Evolutionary conservation across 176 grass and related monocot species (phyloP).

Genomic region (Melocanna baccifera): DNA sequence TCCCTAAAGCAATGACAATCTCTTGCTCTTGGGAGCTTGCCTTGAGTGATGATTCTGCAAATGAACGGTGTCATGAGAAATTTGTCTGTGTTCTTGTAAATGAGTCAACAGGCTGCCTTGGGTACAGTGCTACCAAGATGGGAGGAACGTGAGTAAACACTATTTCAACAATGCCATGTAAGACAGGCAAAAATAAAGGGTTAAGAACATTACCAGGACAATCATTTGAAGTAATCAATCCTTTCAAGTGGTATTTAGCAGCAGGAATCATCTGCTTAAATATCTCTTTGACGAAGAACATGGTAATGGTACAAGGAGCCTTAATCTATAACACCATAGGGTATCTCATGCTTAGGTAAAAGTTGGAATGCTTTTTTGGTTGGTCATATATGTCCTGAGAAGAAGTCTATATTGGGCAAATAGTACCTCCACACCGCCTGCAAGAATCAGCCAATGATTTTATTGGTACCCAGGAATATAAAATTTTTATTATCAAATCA

Average conservation of each 20-base stretch:
- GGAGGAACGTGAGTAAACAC: background rate
- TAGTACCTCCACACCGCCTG: background rate
- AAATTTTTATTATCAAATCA: background rate
- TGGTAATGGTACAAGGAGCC: background rate
- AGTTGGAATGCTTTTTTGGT: background rate
- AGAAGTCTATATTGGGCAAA: background rate
- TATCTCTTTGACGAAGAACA: conserved; percentile 21
- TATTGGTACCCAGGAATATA: background rate
- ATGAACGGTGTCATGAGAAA: conserved; percentile 3
- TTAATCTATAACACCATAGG: background rate
- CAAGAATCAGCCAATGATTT: background rate
- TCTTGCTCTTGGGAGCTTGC: conserved; percentile 46
- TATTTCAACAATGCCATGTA: background rate
- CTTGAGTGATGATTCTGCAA: conserved; percentile 24
- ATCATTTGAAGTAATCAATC: background rate
- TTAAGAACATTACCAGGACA: background rate
- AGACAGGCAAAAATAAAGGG: background rate
- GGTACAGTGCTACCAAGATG: background rate
- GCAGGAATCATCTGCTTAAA: conserved; percentile 22
- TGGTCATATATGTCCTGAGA: background rate
- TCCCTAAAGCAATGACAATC: conserved; percentile 49
- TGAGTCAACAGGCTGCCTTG: conserved; percentile 8
- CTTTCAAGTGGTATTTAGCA: conserved; percentile 6
- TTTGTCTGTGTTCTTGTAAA: background rate
- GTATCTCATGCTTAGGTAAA: background rate